phyloP scores from a whole-genome alignment of 768 basidiomycete genomes.

The Lactarius quietus region DNA sequence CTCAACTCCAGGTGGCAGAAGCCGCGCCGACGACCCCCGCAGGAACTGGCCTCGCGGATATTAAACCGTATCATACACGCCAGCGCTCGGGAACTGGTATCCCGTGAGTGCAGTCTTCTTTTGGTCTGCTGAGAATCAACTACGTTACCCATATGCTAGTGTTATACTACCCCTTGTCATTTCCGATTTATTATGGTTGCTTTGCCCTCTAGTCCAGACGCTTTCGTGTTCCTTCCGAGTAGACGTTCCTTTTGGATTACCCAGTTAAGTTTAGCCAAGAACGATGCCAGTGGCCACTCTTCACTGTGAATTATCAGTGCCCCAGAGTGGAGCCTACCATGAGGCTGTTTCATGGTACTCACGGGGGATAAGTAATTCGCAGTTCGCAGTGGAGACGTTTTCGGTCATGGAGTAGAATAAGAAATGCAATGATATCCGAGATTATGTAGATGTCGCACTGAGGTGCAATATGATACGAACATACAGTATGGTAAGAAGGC shows the following conservation, averaged over 20 bases:
- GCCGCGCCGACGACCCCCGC: constrained; percentile 17
- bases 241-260: constrained; percentile 6
- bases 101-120: constrained; percentile 16
- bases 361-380: constrained; percentile 9
- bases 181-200: constrained; percentile 21
- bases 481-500: constrained; percentile 19
- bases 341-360: background rate
- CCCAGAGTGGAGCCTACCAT: constrained; percentile 15
- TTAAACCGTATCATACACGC: constrained; percentile 17
- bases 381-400: constrained; percentile 7
- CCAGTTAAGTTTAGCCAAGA: constrained; percentile 10
- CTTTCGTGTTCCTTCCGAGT: constrained; percentile 8
- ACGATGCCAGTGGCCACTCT: background rate
- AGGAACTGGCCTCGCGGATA: constrained; percentile 19
- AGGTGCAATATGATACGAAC: constrained; percentile 14
- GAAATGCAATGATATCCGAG: constrained; percentile 8
- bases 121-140: constrained; percentile 12
- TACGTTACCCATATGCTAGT: constrained; percentile 23
- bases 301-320: constrained; percentile 16
- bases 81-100: constrained; percentile 22
- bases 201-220: constrained; percentile 17
- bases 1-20: constrained; percentile 20
- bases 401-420: constrained; percentile 5
- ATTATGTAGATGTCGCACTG: constrained; percentile 13
- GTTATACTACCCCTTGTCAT: constrained; percentile 23